phyloP scores from a whole-genome alignment of 306 rosid genomes.

The Rosa multiflora region DNA sequence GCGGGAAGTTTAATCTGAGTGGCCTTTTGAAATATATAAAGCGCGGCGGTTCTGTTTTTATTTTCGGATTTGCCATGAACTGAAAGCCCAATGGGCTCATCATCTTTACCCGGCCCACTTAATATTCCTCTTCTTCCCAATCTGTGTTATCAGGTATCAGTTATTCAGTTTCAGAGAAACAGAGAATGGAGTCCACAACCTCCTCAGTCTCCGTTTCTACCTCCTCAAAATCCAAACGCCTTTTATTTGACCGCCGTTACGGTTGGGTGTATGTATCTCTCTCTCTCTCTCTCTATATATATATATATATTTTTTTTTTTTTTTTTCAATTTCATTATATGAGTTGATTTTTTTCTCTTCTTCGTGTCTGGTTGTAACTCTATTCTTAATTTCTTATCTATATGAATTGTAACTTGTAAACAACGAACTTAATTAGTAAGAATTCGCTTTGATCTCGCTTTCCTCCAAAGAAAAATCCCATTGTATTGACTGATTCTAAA shows the following conservation, averaged over 20 bases:
- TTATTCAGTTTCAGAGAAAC: not conserved
- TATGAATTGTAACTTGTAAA: too few relatives aligned
- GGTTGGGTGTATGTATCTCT: conserved; percentile 77
- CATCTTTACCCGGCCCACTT: not conserved
- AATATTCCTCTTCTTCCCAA: not conserved
- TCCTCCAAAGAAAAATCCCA: too few relatives aligned
- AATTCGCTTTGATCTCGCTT: too few relatives aligned
- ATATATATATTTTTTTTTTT: too few relatives aligned
- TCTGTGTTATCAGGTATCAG: not conserved
- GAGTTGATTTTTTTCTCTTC: too few relatives aligned
- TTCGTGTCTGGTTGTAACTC: too few relatives aligned
- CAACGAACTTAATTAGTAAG: too few relatives aligned
- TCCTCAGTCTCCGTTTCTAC: conserved; percentile 18
- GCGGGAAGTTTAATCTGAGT: not conserved
- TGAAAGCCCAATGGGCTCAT: not conserved
- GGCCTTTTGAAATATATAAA: not conserved
- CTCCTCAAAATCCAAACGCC: conserved; percentile 47
- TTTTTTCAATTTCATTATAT: too few relatives aligned
- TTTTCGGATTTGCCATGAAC: conserved; percentile 3
- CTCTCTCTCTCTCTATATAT: conserved; percentile 7
- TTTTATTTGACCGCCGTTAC: conserved; percentile 88
- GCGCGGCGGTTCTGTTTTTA: not conserved
- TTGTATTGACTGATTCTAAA: too few relatives aligned
- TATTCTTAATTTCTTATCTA: too few relatives aligned
- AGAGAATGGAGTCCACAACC: conserved; percentile 5